Evolutionary conservation across 805 yeast species (phyloP).

Genomic region (Lipomyces anomalus): DNA sequence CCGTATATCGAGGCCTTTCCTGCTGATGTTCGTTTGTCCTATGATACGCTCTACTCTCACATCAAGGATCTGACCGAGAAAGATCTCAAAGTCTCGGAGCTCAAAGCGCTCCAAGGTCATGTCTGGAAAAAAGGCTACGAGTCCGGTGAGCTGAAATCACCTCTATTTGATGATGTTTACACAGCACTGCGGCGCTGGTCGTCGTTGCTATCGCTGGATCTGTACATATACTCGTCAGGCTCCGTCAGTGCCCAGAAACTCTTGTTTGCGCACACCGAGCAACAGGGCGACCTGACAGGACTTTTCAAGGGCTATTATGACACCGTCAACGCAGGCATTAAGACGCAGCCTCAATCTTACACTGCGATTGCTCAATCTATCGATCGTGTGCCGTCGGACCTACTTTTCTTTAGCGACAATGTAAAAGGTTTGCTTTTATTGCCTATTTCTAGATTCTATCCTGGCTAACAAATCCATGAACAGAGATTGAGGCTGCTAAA

Average conservation of each 20-base stretch:
- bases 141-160: constrained; percentile 70
- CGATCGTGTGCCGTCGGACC: constrained; percentile 33
- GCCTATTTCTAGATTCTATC: background rate
- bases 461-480: background rate
- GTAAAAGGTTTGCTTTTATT: constrained; percentile 32
- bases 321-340: constrained; percentile 76
- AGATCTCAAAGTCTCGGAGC: constrained; percentile 71
- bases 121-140: constrained; percentile 79
- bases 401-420: constrained; percentile 75
- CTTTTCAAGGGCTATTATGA: constrained; percentile 68
- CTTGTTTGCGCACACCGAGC: constrained; percentile 59
- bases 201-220: constrained; percentile 21
- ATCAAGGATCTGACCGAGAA: constrained; percentile 51
- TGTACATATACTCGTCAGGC: constrained; percentile 85
- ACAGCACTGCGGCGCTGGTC: constrained; percentile 45
- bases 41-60: constrained; percentile 40
- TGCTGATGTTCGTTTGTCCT: constrained; percentile 27
- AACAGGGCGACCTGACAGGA: constrained; percentile 49
- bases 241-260: constrained; percentile 81
- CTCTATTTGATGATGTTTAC: constrained; percentile 69
- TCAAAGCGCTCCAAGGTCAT: constrained; percentile 76
- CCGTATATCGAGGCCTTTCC: constrained; percentile 46
- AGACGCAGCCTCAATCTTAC: constrained; percentile 55
- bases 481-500: constrained; percentile 70
- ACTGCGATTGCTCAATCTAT: constrained; percentile 40